Evolutionary conservation across 2,329 filamentous ascomycete species (phyloP).

Genomic region (Aspergillus glaucus): DNA sequence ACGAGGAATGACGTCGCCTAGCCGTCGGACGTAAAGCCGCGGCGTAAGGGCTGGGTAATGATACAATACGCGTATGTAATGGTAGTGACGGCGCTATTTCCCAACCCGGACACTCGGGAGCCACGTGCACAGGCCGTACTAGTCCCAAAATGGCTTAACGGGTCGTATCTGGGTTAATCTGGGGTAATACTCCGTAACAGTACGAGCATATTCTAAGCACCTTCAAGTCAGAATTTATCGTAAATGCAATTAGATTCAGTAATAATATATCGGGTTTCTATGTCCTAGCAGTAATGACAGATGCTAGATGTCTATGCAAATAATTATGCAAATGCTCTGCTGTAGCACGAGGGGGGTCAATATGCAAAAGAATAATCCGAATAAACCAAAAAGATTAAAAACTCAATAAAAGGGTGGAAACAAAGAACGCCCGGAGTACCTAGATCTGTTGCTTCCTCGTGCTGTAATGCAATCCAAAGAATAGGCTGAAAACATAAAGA

Average conservation of each 20-base stretch:
- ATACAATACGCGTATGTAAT: not conserved
- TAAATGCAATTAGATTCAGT: too few relatives aligned
- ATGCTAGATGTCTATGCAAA: not conserved
- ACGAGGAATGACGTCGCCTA: conserved; percentile 9
- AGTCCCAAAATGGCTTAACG: conserved; percentile 8
- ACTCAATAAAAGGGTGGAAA: conserved; percentile 4
- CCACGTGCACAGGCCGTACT: conserved; percentile 12
- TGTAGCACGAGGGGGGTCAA: not conserved
- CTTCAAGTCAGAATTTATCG: too few relatives aligned
- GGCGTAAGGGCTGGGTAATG: not conserved
- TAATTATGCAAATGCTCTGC: conserved; percentile 1
- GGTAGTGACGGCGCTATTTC: not conserved
- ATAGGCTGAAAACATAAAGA: not conserved
- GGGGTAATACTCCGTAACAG: conserved; percentile 8
- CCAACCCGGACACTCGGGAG: conserved; percentile 6
- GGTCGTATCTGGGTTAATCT: conserved; percentile 9
- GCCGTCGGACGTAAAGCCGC: not conserved
- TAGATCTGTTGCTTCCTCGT: not conserved
- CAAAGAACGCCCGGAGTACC: not conserved
- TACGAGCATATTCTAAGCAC: not conserved
- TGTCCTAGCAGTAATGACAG: not conserved
- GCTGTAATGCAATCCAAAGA: not conserved
- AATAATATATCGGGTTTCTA: not conserved
- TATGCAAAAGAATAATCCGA: not conserved
- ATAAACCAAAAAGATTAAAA: conserved; percentile 1